These are phyloP conservation scores for Apophysomyces sp. DNA, from an alignment of 371 early-diverging fungal genomes.

Conservation along the genomic window DNA sequence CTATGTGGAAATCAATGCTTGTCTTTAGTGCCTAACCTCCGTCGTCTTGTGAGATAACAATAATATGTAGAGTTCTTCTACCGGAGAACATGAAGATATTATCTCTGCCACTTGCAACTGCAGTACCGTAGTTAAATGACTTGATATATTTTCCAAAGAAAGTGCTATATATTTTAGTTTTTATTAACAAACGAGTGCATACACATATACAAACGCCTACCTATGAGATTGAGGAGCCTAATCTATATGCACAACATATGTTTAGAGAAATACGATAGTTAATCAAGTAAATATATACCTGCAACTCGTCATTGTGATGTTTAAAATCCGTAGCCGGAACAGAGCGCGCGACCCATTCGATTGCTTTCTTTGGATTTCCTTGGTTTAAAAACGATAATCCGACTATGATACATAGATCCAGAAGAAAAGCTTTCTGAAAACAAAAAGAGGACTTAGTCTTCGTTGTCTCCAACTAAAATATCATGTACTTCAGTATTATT, in stretches of 20 bases:
- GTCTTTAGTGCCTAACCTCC: background rate
- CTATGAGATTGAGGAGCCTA: background rate
- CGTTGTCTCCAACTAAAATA: conserved; percentile 61
- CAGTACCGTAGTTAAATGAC: background rate
- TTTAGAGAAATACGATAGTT: background rate
- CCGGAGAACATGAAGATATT: background rate
- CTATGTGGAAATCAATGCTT: background rate
- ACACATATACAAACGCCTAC: too few relatives aligned
- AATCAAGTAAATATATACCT: background rate
- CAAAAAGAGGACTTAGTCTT: background rate
- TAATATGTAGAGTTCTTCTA: background rate
- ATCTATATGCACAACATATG: background rate
- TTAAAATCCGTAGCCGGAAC: background rate
- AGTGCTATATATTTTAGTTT: background rate
- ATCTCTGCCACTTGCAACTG: background rate
- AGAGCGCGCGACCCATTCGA: background rate
- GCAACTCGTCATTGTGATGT: background rate
- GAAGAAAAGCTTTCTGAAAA: background rate
- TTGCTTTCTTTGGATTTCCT: background rate
- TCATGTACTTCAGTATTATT: conserved; percentile 86
- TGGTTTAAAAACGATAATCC: background rate
- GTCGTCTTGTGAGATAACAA: background rate
- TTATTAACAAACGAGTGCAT: too few relatives aligned
- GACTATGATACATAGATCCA: background rate
- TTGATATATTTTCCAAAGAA: background rate